phyloP scores from a whole-genome alignment of 495 filamentous ascomycete genomes.

The Hypoxylon lienhwacheense region DNA sequence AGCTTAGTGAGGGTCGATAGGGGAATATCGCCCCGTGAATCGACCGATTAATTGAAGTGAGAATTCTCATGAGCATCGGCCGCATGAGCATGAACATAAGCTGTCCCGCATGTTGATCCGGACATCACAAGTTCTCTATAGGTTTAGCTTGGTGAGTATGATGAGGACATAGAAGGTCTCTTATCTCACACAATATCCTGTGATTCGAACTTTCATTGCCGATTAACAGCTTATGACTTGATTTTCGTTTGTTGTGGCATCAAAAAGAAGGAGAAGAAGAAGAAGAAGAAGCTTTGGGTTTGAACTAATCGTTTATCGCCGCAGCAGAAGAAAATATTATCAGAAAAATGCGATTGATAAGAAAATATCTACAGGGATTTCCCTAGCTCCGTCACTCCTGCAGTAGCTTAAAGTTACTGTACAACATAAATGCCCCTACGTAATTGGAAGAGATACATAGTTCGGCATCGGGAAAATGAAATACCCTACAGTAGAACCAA shows the following conservation, averaged over 20 bases:
- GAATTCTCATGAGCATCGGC: slow-evolving; percentile 59
- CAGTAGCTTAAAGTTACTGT: not conserved
- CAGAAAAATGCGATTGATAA: slow-evolving; percentile 6
- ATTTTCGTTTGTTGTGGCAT: slow-evolving; percentile 17
- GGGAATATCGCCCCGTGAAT: slow-evolving; percentile 53
- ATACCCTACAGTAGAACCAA: slow-evolving; percentile 16
- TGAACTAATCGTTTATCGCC: too few species aligned
- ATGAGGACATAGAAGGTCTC: slow-evolving; percentile 11
- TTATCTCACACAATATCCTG: not conserved
- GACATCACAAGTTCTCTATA: slow-evolving; percentile 45
- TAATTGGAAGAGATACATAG: too few species aligned
- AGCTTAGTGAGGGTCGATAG: slow-evolving; percentile 43
- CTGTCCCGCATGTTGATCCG: slow-evolving; percentile 51
- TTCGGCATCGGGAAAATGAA: slow-evolving; percentile 22
- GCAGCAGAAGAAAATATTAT: too few species aligned
- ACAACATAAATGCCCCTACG: too few species aligned
- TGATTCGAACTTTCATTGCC: slow-evolving; percentile 17
- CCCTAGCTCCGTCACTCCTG: not conserved
- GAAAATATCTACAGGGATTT: slow-evolving; percentile 4
- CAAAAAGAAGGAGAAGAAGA: slow-evolving; percentile 14
- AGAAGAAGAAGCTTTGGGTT: not conserved
- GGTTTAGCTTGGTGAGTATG: slow-evolving; percentile 22
- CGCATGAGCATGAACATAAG: too few species aligned
- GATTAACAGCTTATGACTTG: slow-evolving; percentile 2
- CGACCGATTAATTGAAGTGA: slow-evolving; percentile 55